These are phyloP conservation scores for Catunica adiposa DNA, from an alignment of 2,329 filamentous ascomycete genomes.

Conservation along the genomic window DNA sequence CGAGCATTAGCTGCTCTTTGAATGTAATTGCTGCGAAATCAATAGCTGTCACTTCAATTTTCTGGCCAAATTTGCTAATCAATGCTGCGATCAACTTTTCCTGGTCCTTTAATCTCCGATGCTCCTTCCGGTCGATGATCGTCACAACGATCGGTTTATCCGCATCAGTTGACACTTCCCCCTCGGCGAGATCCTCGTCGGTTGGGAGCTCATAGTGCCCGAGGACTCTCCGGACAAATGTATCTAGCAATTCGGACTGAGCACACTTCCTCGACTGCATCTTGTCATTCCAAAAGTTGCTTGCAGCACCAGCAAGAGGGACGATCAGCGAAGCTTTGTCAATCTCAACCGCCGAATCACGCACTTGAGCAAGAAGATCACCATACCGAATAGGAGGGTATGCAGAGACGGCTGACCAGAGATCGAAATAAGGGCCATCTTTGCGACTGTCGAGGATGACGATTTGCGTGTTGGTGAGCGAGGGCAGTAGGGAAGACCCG, in stretches of 20 bases:
- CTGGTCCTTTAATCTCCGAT: slow-evolving; percentile 20
- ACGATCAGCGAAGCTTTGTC: slow-evolving; percentile 22
- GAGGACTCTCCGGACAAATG: slow-evolving; percentile 22
- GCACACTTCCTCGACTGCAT: slow-evolving; percentile 17
- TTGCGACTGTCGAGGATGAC: slow-evolving; percentile 22
- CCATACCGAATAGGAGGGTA: slow-evolving; percentile 19
- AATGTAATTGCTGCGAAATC: slow-evolving; percentile 26
- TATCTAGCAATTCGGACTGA: slow-evolving; percentile 21
- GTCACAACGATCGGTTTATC: slow-evolving; percentile 19
- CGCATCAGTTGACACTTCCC: not conserved
- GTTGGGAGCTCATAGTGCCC: slow-evolving; percentile 17
- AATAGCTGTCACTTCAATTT: slow-evolving; percentile 20
- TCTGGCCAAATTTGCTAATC: slow-evolving; percentile 3
- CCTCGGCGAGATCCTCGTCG: not conserved
- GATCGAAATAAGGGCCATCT: slow-evolving; percentile 22
- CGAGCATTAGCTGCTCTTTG: slow-evolving; percentile 22
- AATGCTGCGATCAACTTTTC: slow-evolving; percentile 19
- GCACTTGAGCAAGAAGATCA: slow-evolving; percentile 15
- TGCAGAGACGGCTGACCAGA: slow-evolving; percentile 24
- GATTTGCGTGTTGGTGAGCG: slow-evolving; percentile 19
- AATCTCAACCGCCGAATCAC: slow-evolving; percentile 2
- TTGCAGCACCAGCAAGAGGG: slow-evolving; percentile 25
- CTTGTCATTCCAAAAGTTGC: slow-evolving; percentile 23
- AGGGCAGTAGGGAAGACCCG: not conserved
- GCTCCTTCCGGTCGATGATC: slow-evolving; percentile 22